phyloP scores from a whole-genome alignment of 495 filamentous ascomycete genomes.

The Xylaria curta region DNA sequence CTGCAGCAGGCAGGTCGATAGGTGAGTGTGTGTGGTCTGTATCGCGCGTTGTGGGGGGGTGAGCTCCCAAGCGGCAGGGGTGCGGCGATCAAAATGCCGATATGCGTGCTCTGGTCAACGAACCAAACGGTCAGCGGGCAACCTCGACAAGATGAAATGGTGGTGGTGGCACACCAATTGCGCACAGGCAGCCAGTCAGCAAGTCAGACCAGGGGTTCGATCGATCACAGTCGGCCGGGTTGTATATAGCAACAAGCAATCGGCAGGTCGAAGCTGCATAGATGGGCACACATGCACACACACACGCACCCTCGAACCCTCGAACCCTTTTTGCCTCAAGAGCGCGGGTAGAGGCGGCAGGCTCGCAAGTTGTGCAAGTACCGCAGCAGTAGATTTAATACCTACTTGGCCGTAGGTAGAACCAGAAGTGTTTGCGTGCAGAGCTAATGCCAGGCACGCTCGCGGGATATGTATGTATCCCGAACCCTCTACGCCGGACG shows the following conservation, averaged over 20 bases:
- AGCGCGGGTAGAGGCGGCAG: background rate
- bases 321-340: background rate
- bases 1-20: conserved; percentile 20
- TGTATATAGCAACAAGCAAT: conserved; percentile 12
- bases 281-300: conserved; percentile 5
- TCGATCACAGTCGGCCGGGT: conserved; percentile 18
- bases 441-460: conserved; percentile 33
- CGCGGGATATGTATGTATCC: conserved; percentile 26
- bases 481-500: background rate
- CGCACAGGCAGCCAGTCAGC: conserved; percentile 24
- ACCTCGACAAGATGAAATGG: conserved; percentile 22
- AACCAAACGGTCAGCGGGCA: conserved; percentile 13
- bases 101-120: conserved; percentile 28
- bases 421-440: conserved; percentile 21
- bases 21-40: conserved; percentile 30
- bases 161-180: conserved; percentile 24
- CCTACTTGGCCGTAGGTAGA: conserved; percentile 4
- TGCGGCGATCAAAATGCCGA: conserved; percentile 41
- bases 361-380: background rate
- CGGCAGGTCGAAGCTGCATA: conserved; percentile 17
- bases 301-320: background rate
- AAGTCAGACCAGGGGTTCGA: conserved; percentile 17
- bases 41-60: conserved; percentile 45
- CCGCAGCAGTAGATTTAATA: background rate
- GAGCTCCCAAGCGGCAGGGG: conserved; percentile 40